Base-by-base conservation (phyloP, 192 early-diverging fungal genomes). In the Backusella westeae region DNA sequence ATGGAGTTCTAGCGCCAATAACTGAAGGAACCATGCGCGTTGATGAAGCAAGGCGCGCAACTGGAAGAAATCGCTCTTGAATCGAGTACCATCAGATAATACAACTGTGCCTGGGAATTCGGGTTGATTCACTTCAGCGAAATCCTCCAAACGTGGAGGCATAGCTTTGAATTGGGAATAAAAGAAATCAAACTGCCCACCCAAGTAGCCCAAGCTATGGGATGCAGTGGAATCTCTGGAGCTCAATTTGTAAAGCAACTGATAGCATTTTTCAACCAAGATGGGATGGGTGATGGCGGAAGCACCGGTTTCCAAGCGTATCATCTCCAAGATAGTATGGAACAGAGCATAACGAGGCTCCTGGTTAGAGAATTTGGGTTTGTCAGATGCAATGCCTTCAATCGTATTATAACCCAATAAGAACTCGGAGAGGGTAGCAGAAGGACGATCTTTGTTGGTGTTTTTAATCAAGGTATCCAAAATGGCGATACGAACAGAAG, bases 1-100 rank as follows among this genome's bases (percentile, higher is more conserved):
- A 32, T 96, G 96, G 39, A 99, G 85, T 77, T 99, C 98, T 21
- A 99, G 80, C 1, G 97, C 96, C 17, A 96, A 77, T 26, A 90
- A 85, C 71, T 93, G 91, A 87, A 98, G 88, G 12, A 98, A 85
- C 96, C 96, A 99, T 0, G 97, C 89, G 15, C 95, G 91, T 52
- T 94, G 92, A 74, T 96, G 90, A 66, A 99, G 85, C 72, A 89
- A 87, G 14, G 91, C 85, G 77, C 80, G 79, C 21, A 77, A 34
- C 74, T 85, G 9, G 78, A 76, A 70, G 67, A 75, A 66, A 53
- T 78, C 72, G 1, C 71, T 81, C n/a, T 76, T 56, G 4, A 72
- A 41, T 0, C 14, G 8, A 2, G 36, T 67, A 7, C 72, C 72
- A 49, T 81, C 80, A 0, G 69, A 26, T 3, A 17, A 65, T 5